Base-by-base conservation (phyloP, 306 rosid species). In the Glycine soja region DNA sequence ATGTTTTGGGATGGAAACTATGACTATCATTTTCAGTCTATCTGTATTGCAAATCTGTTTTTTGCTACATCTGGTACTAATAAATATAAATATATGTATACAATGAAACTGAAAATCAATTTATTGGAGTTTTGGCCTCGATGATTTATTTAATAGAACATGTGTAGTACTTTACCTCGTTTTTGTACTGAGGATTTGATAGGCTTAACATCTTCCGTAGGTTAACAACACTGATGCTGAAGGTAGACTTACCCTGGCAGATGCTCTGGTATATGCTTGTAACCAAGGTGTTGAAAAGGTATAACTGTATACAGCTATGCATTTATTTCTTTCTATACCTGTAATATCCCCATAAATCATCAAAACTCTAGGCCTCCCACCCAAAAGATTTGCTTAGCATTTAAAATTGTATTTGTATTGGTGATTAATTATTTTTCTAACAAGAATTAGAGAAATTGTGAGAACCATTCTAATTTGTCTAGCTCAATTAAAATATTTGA, bases 191-290 rank as follows among this genome's bases (percentile, higher is more conserved):
- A 64, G 66, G 8, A 70, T 80, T 52, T 85, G 76, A n/a, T 40
- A 38, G 88, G 51, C 65, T 66, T 82, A 80, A 83, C 71, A 19
- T 70, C 77, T 59, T 53, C 11, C 69, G 67, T 83, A 96, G 99
- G 99, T 96, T 79, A 96, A 96, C 83, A 96, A 96, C 92, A 96
- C 98, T 13, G 99, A 96, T 88, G 99, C 99, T 74, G 99, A 96
- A 88, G 99, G 99, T 72, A 93, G 98, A 82, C 97, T 96, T 82
- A 96, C 99, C 61, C 89, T 96, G 68, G 99, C 99, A 71, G 99
- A 96, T 79, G 97, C 99, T 50, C 87, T 96, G 87, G 90, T 93
- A 40, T 96, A 96, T 88, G 90, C 99, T 71, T 93, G 97, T 85
- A 93, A 96, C 87, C 99, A 93, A 88, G 99, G 97, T 80, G 98